These are phyloP conservation scores for Dactylellina drechsleri DNA, from an alignment of 2,329 filamentous ascomycete genomes.

Conservation along the genomic window DNA sequence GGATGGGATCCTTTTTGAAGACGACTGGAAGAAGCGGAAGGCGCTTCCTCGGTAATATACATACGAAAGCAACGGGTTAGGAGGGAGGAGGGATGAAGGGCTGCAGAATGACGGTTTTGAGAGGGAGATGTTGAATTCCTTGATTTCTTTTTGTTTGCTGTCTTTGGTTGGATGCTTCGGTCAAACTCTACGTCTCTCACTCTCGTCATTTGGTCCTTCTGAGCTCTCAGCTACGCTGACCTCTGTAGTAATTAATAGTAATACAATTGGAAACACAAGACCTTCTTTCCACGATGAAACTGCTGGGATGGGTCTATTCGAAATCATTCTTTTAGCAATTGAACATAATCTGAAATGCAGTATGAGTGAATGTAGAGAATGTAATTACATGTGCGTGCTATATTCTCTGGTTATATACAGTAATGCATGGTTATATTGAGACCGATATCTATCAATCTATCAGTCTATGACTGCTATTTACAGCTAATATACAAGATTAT, in stretches of 20 bases:
- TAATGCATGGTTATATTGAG: slow-evolving; percentile 1
- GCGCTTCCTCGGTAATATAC: slow-evolving; percentile 29
- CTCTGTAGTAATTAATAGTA: slow-evolving; percentile 53
- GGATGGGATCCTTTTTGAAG: not conserved
- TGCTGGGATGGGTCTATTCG: slow-evolving; percentile 21
- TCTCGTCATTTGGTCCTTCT: slow-evolving; percentile 30
- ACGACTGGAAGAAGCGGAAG: slow-evolving; percentile 8
- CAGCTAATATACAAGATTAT: slow-evolving; percentile 8
- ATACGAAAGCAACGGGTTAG: slow-evolving; percentile 20
- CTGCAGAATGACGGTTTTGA: not conserved
- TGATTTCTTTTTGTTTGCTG: not conserved
- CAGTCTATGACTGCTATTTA: slow-evolving; percentile 4
- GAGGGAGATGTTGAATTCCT: slow-evolving; percentile 3
- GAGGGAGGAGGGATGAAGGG: not conserved
- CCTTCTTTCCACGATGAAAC: slow-evolving; percentile 8
- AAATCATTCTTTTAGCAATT: slow-evolving; percentile 15
- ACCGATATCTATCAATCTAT: slow-evolving; percentile 2
- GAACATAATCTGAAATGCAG: too few relatives aligned
- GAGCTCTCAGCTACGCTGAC: slow-evolving; percentile 11
- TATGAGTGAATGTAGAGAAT: too few relatives aligned
- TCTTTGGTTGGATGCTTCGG: not conserved
- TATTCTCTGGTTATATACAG: not conserved
- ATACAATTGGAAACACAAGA: slow-evolving; percentile 28
- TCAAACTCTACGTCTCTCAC: slow-evolving; percentile 23
- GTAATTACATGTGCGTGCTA: too few relatives aligned